Evolutionary conservation across 768 basidiomycete genomes (phyloP).

Genomic region (Dacryopinax spathularia): DNA sequence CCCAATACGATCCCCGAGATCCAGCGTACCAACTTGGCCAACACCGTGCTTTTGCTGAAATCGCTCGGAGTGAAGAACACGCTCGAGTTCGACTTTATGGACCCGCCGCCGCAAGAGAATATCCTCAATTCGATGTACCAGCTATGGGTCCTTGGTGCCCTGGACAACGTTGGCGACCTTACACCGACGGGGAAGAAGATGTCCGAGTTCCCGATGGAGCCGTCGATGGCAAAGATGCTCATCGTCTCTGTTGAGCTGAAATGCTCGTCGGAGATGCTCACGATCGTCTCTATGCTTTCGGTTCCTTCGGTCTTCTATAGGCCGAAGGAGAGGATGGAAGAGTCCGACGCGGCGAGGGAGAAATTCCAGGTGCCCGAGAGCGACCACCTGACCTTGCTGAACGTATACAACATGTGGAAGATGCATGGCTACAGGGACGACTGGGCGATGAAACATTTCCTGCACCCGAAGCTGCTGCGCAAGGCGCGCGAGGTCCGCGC

Average conservation of each 20-base stretch:
- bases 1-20: slow-evolving; percentile 95
- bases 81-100: slow-evolving; percentile 99
- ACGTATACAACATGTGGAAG: slow-evolving; percentile 99
- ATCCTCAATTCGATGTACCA: slow-evolving; percentile 99
- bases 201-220: slow-evolving; percentile 99
- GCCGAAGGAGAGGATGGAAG: slow-evolving; percentile 93
- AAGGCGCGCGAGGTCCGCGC: slow-evolving; percentile 90
- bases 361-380: slow-evolving; percentile 99
- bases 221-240: slow-evolving; percentile 97
- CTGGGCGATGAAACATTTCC: slow-evolving; percentile 88
- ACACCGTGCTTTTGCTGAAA: slow-evolving; percentile 87
- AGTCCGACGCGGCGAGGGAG: slow-evolving; percentile 91
- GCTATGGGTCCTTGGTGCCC: slow-evolving; percentile 93
- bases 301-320: slow-evolving; percentile 97
- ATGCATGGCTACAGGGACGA: slow-evolving; percentile 88
- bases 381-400: slow-evolving; percentile 86
- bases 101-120: slow-evolving; percentile 99
- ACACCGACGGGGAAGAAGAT: slow-evolving; percentile 87
- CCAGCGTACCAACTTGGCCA: slow-evolving; percentile 92
- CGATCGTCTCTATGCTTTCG: slow-evolving; percentile 96
- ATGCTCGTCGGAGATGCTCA: slow-evolving; percentile 91
- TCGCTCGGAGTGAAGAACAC: slow-evolving; percentile 94
- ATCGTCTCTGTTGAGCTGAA: slow-evolving; percentile 87
- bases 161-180: slow-evolving; percentile 95
- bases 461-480: slow-evolving; percentile 88